Base-by-base conservation (phyloP, 2,329 filamentous ascomycete genomes). In the Colletotrichum liaoningense region DNA sequence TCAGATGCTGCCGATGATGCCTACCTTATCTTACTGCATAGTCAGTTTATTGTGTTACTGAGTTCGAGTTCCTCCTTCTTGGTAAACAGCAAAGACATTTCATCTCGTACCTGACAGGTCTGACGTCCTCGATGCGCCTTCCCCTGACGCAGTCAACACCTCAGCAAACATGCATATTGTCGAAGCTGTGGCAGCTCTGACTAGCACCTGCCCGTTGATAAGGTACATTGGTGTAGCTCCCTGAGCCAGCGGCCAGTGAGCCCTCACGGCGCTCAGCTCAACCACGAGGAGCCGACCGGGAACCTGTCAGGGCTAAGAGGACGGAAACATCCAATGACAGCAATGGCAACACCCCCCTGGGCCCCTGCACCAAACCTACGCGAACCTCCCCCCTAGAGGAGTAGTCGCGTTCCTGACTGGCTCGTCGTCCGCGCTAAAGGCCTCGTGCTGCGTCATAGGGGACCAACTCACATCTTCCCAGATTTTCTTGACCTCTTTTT, bases 381-480 rank as follows among this genome's bases (percentile, higher is more conserved):
- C 12, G 49, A 54, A 38, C 63, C 46, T 19, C 12, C 46, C 24
- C 7, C 26, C 38, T 42, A 42, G 6, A 3, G 14, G 38, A 16
- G 14, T 67, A 42, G 11, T 12, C 4, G 11, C 16, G 9, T 14
- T 12, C 38, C n/a, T 54, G 22, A 67, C 67, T 67, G 46, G 56
- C n/a, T 19, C 4, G 12, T 22, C 22, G 16, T n/a, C 12, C 12
- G n/a, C 22, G 30, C 33, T 26, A 67, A 24, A 11, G 35, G 19
- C 8, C 8, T 24, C 9, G 22, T 28, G 42, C 42, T 71, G 46
- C 69, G 69, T 71, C 69, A 71, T 71, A 71, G 35, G 69, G 63
- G 69, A 67, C 63, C 69, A 49, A 42, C 28, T 38, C 12, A 33
- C 26, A 35, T 55, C 42, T 56, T n/a, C 19, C 42, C 26, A 16